Evolutionary conservation across 805 yeast genomes (phyloP).

Genomic region (Teunomyces lycoperdinae): DNA sequence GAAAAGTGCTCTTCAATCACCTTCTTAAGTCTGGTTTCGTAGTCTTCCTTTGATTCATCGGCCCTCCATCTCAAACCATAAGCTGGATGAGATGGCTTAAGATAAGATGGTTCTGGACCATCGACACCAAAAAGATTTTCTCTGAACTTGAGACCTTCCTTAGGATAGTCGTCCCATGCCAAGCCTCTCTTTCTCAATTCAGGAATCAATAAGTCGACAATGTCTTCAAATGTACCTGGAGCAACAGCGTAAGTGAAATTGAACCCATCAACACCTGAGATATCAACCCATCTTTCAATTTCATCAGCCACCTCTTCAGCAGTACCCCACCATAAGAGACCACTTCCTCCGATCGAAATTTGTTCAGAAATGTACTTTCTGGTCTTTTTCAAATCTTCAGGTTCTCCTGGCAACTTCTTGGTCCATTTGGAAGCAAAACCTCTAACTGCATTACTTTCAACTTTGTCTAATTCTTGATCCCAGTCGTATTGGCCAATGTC

Average conservation of each 20-base stretch:
- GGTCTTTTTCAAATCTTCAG: constrained; percentile 17
- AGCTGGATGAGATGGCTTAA: constrained; percentile 4
- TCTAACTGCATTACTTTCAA: constrained; percentile 30
- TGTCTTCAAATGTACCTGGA: constrained; percentile 36
- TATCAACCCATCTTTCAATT: constrained; percentile 37
- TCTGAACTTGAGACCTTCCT: constrained; percentile 31
- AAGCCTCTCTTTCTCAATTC: constrained; percentile 34
- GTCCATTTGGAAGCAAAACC: constrained; percentile 34
- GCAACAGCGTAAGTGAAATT: constrained; percentile 36
- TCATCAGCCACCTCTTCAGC: constrained; percentile 38
- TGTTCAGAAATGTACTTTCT: constrained; percentile 25
- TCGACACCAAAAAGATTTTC: constrained; percentile 32
- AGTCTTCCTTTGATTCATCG: constrained; percentile 3
- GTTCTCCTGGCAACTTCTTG: constrained; percentile 23
- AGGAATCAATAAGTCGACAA: constrained; percentile 36
- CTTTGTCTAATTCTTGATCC: constrained; percentile 29
- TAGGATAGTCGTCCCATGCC: constrained; percentile 35
- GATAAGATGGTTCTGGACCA: constrained; percentile 13
- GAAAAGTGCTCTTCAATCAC: constrained; percentile 2
- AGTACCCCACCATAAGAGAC: constrained; percentile 34
- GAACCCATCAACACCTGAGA: constrained; percentile 42
- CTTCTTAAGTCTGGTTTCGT: constrained; percentile 2
- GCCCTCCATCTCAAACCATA: constrained; percentile 5
- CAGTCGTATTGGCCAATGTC: constrained; percentile 34
- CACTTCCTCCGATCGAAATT: constrained; percentile 27